Base-by-base conservation (phyloP, 257 asterid genomes). In the Plantago major region DNA sequence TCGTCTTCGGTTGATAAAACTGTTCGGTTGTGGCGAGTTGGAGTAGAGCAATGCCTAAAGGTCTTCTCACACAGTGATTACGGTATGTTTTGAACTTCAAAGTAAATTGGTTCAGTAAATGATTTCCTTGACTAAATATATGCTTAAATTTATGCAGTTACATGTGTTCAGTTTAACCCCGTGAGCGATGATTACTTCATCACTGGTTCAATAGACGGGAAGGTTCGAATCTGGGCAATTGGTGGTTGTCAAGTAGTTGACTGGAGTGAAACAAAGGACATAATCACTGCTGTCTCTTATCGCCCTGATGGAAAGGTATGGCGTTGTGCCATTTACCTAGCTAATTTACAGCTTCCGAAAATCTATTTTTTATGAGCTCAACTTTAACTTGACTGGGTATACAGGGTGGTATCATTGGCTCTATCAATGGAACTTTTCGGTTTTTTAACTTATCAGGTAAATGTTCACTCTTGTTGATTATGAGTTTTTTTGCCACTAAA, bases 201-300 rank as follows among this genome's bases (percentile, higher is more conserved):
- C 72, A 93, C 95, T 71, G 97, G 99, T 47, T 89, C 99, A 22
- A 83, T 93, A 60, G 99, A 93, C 55, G 97, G 99, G 52, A 93
- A 93, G 76, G 82, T 87, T 62, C 95, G 99, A 18, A 82, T 93
- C 67, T 93, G 99, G 99, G 75, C 70, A 13, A 67, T 82, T 17
- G 73, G 58, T 58, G 73, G 84, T 62, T 62, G 86, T 67, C 89
- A 84, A 66, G 99, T 93, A 74, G 81, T 89, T 65, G 85, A 82
- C 58, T 93, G 99, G 99, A 62, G 73, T 4, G 97, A 93, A 71
- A 71, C 77, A 12, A 87, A 73, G 78, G 99, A 89, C 73, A 89
- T 90, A 71, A 82, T 93, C 43, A 84, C 96, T 51, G 99, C 96
- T 33, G 83, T 89, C 74, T 83, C 95, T 67, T 89, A 81, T 71